Percentiles rank a stretch among this genome's conserved stretches.
These are phyloP conservation scores for Ascochyta lentis DNA, from an alignment of 2,329 filamentous ascomycete genomes.

Conservation along the genomic window DNA sequence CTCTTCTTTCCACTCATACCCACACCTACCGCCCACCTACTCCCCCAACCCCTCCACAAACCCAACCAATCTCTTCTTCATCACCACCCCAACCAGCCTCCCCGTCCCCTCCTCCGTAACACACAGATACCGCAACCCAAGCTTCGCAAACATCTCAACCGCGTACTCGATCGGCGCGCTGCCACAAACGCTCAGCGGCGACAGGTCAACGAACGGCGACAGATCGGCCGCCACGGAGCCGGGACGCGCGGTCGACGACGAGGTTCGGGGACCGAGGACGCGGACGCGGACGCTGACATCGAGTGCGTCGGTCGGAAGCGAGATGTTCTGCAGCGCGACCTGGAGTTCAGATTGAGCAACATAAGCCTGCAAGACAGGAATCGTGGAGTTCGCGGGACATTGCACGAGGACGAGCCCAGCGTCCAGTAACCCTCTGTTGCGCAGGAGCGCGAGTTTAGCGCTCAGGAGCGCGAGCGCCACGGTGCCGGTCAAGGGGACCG, in stretches of 20 bases:
- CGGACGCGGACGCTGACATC: neutral
- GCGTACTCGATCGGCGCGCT: slow-evolving; percentile 65
- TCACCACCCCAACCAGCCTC: slow-evolving; percentile 60
- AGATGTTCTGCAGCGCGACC: slow-evolving; percentile 53
- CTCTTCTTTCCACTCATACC: neutral
- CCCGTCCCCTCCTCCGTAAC: slow-evolving; percentile 62
- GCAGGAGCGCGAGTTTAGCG: slow-evolving; percentile 57
- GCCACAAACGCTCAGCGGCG: slow-evolving; percentile 58
- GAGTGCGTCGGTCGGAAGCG: slow-evolving; percentile 18
- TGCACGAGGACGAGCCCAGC: slow-evolving; percentile 64
- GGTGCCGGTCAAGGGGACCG: slow-evolving; percentile 53
- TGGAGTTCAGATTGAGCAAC: slow-evolving; percentile 62
- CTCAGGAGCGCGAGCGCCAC: slow-evolving; percentile 52
- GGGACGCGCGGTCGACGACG: no score
- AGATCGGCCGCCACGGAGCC: slow-evolving; percentile 50
- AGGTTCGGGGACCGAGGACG: no score
- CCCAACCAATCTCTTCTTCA: slow-evolving; percentile 64
- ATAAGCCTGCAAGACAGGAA: slow-evolving; percentile 61
- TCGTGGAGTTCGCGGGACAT: neutral
- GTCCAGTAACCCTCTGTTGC: slow-evolving; percentile 61
- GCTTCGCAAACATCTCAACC: slow-evolving; percentile 66
- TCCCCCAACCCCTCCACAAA: slow-evolving; percentile 56
- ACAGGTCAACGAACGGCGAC: slow-evolving; percentile 60
- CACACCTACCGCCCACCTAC: neutral
- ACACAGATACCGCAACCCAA: slow-evolving; percentile 63